Evolutionary conservation across 2,329 filamentous ascomycete genomes (phyloP).

Genomic region (Fusarium hostae): DNA sequence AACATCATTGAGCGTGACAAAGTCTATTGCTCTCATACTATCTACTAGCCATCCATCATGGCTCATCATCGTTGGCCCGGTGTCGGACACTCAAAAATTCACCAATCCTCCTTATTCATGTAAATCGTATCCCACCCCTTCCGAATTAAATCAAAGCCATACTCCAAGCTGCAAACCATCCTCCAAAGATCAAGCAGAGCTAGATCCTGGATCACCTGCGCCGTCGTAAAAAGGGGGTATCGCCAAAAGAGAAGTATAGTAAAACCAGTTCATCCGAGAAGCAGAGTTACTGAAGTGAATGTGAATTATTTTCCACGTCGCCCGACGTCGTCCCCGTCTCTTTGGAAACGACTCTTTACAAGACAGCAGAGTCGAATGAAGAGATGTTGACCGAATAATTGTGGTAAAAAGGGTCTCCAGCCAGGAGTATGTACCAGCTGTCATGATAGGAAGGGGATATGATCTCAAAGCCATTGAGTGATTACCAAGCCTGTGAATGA

Average conservation of each 20-base stretch:
- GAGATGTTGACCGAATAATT: slow-evolving; percentile 42
- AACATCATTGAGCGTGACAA: slow-evolving; percentile 24
- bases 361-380: slow-evolving; percentile 42
- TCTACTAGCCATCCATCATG: slow-evolving; percentile 39
- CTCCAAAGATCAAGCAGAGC: slow-evolving; percentile 17
- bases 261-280: slow-evolving; percentile 41
- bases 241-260: slow-evolving; percentile 49
- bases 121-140: slow-evolving; percentile 42
- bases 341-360: slow-evolving; percentile 34
- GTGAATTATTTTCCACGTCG: slow-evolving; percentile 39
- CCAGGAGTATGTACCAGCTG: slow-evolving; percentile 35
- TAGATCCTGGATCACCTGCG: slow-evolving; percentile 34
- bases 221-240: slow-evolving; percentile 48
- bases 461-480: slow-evolving; percentile 41
- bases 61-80: slow-evolving; percentile 38
- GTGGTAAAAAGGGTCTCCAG: slow-evolving; percentile 36
- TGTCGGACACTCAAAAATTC: slow-evolving; percentile 34
- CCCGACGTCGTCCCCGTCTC: slow-evolving; percentile 42
- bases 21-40: slow-evolving; percentile 40
- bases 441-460: slow-evolving; percentile 26
- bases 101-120: slow-evolving; percentile 43
- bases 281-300: slow-evolving; percentile 40
- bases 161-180: slow-evolving; percentile 48
- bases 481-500: slow-evolving; percentile 28
- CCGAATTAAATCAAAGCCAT: slow-evolving; percentile 46